A percentile compares a stretch with the other conserved stretches of the same genome.
phyloP scores from a whole-genome alignment of 2,329 filamentous ascomycete species.

The Tolypocladium capitatum region DNA sequence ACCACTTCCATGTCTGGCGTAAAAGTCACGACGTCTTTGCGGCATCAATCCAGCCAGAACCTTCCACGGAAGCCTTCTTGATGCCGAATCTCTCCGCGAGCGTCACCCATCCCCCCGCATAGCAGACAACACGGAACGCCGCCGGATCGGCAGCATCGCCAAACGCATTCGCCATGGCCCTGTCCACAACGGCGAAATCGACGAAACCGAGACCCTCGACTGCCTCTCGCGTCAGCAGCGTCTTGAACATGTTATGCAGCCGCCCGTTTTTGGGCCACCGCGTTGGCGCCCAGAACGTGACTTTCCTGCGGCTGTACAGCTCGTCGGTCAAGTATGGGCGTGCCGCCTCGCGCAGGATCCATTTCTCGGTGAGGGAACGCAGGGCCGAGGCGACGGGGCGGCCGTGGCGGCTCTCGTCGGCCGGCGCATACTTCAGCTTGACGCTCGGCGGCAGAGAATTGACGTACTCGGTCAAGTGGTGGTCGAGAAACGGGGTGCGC shows the following conservation, averaged over 20 bases:
- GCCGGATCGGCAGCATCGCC: conserved; percentile 16
- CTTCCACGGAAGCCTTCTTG: conserved; percentile 12
- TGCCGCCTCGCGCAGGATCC: conserved; percentile 35
- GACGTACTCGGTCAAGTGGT: conserved; percentile 8
- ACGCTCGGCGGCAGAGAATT: conserved; percentile 4
- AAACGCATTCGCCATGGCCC: conserved; percentile 25
- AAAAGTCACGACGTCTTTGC: no score
- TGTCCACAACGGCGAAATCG: conserved; percentile 20
- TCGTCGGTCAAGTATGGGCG: conserved; percentile 37
- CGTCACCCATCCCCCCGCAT: conserved; percentile 29
- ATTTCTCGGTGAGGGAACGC: conserved; percentile 29
- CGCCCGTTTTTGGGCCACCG: conserved; percentile 27
- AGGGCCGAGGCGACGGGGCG: conserved; percentile 4
- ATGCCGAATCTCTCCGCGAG: conserved; percentile 28
- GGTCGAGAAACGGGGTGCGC: conserved; percentile 20
- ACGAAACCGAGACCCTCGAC: conserved; percentile 27
- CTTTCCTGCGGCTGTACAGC: conserved; percentile 33
- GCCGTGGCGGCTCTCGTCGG: not conserved
- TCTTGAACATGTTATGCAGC: conserved; percentile 20
- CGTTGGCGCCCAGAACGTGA: conserved; percentile 33
- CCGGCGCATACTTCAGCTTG: conserved; percentile 1
- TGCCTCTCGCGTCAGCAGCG: conserved; percentile 20
- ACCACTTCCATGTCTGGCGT: no score
- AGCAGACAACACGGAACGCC: conserved; percentile 23
- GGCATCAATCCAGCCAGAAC: not conserved